Evolutionary conservation across 352 stramenopile species (phyloP).

Genomic region (Blastocystis sp.): DNA sequence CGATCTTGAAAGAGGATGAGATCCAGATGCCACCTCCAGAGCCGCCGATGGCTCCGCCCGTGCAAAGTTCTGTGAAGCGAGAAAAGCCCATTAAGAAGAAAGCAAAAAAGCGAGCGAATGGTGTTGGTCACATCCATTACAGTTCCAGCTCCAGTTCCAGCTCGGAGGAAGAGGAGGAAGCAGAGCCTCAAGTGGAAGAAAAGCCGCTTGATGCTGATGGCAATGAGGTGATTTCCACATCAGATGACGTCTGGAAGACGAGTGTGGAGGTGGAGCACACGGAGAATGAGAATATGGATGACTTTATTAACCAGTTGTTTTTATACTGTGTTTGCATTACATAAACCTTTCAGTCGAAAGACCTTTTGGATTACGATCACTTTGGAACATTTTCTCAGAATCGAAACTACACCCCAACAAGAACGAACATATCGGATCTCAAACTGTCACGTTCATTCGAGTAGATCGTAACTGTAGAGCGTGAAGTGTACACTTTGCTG

Average conservation of each 20-base stretch:
- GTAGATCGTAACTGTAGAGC: too few relatives aligned
- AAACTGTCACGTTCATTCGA: too few relatives aligned
- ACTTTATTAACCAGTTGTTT: constrained; percentile 59
- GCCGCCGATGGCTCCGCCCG: background rate
- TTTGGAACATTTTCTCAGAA: too few relatives aligned
- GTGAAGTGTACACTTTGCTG: too few relatives aligned
- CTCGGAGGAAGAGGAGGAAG: background rate
- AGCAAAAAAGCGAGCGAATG: background rate
- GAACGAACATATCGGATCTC: too few relatives aligned
- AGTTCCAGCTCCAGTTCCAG: background rate
- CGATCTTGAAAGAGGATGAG: constrained; percentile 16
- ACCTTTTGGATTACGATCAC: too few relatives aligned
- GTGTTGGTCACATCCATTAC: constrained; percentile 20
- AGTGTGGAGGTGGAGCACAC: constrained; percentile 55
- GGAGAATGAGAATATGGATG: constrained; percentile 56
- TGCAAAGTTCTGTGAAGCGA: background rate
- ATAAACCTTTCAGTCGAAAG: background rate
- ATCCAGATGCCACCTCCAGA: background rate
- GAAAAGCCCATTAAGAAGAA: background rate
- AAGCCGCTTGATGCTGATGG: constrained; percentile 20
- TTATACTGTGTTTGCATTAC: background rate
- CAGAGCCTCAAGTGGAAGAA: background rate
- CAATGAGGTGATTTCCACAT: constrained; percentile 51
- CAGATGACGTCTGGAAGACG: constrained; percentile 40
- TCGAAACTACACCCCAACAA: too few relatives aligned